Percentiles rank a stretch among this genome's conserved stretches.
Evolutionary conservation across 768 basidiomycete species (phyloP).

Genomic region (Phlegmacium glaucopus): DNA sequence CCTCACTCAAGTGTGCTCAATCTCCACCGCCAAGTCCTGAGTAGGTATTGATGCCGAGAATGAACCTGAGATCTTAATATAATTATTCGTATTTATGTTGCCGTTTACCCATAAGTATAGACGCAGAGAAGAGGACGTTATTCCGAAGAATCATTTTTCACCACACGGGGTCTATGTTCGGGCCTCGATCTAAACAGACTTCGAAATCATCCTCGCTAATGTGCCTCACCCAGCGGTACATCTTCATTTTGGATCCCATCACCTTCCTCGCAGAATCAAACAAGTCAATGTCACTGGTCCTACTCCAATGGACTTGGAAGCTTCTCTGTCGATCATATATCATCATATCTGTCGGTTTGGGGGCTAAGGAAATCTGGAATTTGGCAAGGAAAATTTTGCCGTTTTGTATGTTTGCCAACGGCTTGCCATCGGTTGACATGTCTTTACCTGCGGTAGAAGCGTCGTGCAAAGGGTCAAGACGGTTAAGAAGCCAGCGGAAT

Average conservation of each 20-base stretch:
- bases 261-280: slow-evolving; percentile 10
- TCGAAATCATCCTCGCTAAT: slow-evolving; percentile 13
- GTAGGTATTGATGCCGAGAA: no score
- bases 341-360: slow-evolving; percentile 19
- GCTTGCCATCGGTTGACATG: slow-evolving; percentile 1
- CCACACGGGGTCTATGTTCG: slow-evolving; percentile 14
- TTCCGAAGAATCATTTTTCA: slow-evolving; percentile 7
- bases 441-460: background rate
- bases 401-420: slow-evolving; percentile 29
- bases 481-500: slow-evolving; percentile 14
- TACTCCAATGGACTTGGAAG: slow-evolving; percentile 28
- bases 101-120: no score
- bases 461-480: slow-evolving; percentile 17
- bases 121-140: no score
- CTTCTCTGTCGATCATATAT: slow-evolving; percentile 40
- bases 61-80: no score
- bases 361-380: slow-evolving; percentile 28
- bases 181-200: slow-evolving; percentile 17
- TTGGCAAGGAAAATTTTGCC: slow-evolving; percentile 37
- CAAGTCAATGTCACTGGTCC: slow-evolving; percentile 1
- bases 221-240: slow-evolving; percentile 17
- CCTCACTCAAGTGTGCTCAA: slow-evolving; percentile 29
- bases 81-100: no score
- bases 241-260: slow-evolving; percentile 13
- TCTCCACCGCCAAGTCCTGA: slow-evolving; percentile 8